Evolutionary conservation across 371 early-diverging fungal species (phyloP).

Genomic region (Rhizomucor pusillus): DNA sequence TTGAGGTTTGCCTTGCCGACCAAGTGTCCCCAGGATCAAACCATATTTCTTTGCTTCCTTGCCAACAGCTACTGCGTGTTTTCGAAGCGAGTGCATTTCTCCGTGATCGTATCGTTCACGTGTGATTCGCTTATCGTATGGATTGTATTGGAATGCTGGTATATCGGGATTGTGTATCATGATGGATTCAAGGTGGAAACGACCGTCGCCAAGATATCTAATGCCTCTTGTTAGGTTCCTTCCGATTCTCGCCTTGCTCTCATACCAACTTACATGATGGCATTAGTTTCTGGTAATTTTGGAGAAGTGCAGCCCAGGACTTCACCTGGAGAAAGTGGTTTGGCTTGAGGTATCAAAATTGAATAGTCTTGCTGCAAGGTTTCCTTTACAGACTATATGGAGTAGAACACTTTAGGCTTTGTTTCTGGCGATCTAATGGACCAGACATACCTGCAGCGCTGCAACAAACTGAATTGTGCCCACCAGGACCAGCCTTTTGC

Average conservation of each 20-base stretch:
- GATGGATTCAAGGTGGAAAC: constrained; percentile 99
- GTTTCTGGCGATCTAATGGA: too few species aligned
- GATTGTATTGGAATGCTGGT: constrained; percentile 97
- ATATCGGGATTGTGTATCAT: constrained; percentile 98
- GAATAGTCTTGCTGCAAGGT: constrained; percentile 64
- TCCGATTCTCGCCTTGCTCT: not conserved
- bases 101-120: constrained; percentile 92
- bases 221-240: too few species aligned
- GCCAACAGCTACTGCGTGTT: constrained; percentile 76
- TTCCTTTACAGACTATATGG: constrained; percentile 50
- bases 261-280: constrained; percentile 52
- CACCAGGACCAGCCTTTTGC: constrained; percentile 80
- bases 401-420: too few species aligned
- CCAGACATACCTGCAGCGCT: constrained; percentile 68
- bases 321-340: constrained; percentile 98
- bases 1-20: constrained; percentile 96
- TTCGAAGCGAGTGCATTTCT: constrained; percentile 87
- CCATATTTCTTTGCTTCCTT: constrained; percentile 80
- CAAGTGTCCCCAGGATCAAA: constrained; percentile 95
- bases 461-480: constrained; percentile 98
- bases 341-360: constrained; percentile 86
- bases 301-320: constrained; percentile 99
- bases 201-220: constrained; percentile 94
- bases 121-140: constrained; percentile 91
- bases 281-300: constrained; percentile 70